Base-by-base conservation (phyloP, 169 alveolate genomes). In the Plasmodium coatneyi region DNA sequence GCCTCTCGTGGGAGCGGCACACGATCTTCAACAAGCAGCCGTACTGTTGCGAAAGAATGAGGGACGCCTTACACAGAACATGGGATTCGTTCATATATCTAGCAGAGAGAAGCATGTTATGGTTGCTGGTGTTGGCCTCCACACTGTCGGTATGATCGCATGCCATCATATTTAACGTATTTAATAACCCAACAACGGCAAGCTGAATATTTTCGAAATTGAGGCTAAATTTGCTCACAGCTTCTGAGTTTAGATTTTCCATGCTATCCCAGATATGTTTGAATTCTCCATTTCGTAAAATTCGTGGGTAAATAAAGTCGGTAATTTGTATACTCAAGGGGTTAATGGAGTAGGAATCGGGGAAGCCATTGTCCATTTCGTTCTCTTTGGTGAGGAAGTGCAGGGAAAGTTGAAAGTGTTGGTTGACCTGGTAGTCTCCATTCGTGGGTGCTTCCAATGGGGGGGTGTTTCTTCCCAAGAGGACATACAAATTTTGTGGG, bases 1-100 rank as follows among this genome's bases (percentile, higher is more conserved):
- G 54, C 34, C 82, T 95, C 36, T 74, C 56, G 32, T 49, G 43
- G n/a, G 96, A 92, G 81, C 96, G 87, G 46, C 96, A 92, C 25
- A 93, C 81, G 34, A 95, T 95, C 86, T 95, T 95, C 56, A 95
- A 92, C 28, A 95, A 82, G 78, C 96, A 95, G 2, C 96, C 96
- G 54, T 90, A 93, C 71, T 95, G 96, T 22, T 66, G 94, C 71
- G 94, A 93, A 39, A 93, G 80, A 2, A 95, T 95, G 56, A 95
- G 82, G 6, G 95, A 91, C 22, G 96, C 96, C 43, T 84, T 92
- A 70, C 96, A 92, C 34, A 95, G 74, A 14, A 95, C 71, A 34
- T 92, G 84, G 7, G 95, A 76, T 28, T 90, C 89, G 34, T 93
- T 92, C 36, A 90, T 72, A 41, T 83, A 95, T 70, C 86, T 71